Percentiles rank a stretch among this genome's conserved stretches.
These are phyloP conservation scores for Coniochaeta hoffmannii DNA, from an alignment of 2,329 filamentous ascomycete species.

Conservation along the genomic window DNA sequence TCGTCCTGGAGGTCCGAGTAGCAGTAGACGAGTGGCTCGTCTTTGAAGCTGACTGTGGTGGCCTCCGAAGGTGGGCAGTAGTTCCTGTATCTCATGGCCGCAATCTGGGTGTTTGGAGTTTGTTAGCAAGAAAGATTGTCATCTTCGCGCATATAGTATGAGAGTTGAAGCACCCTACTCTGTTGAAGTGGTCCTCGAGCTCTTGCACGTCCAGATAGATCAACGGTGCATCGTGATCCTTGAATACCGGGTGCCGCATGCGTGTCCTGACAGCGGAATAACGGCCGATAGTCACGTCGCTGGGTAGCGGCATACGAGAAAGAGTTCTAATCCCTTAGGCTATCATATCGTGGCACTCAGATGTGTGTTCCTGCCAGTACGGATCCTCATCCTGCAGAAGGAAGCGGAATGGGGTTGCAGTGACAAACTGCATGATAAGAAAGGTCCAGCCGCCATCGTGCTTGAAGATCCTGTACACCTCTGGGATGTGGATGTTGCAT, in stretches of 20 bases:
- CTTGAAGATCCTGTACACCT: conserved; percentile 6
- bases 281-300: conserved; percentile 4
- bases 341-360: conserved; percentile 3
- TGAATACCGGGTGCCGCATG: conserved; percentile 3
- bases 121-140: no score
- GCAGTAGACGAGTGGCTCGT: conserved; percentile 3
- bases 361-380: background rate
- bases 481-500: conserved; percentile 6
- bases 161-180: background rate
- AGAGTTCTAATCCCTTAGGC: conserved; percentile 3
- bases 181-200: conserved; percentile 5
- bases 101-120: no score
- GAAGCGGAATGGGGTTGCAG: background rate
- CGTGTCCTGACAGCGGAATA: background rate
- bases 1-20: conserved; percentile 7
- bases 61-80: background rate
- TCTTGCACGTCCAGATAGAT: conserved; percentile 2
- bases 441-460: background rate
- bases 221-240: conserved; percentile 2
- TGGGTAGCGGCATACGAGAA: conserved; percentile 4
- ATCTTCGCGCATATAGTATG: background rate
- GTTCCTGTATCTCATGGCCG: no score
- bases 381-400: background rate
- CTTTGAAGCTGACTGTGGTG: conserved; percentile 2
- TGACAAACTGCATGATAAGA: conserved; percentile 6